Evolutionary conservation across 257 asterid species (phyloP), one percentile per base, ranked within the genome.

Genomic region (Cinchona pubescens): DNA sequence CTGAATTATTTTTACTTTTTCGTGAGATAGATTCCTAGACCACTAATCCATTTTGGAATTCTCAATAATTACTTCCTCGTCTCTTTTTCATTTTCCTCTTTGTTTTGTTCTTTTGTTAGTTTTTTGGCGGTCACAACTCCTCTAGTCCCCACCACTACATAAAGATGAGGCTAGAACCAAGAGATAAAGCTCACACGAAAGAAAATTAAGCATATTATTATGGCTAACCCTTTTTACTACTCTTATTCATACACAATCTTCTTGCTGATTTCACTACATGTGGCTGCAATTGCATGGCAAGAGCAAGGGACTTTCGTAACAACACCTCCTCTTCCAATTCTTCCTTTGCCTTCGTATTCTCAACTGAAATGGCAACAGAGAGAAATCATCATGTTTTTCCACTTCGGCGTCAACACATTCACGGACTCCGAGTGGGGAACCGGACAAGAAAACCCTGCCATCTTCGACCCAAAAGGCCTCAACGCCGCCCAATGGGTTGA

Each of bases 361-460:
- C 99, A 94, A 42, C 45, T 94, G 61, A 88, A 94, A 89, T 94
- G 99, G 99, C 99, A 94, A 58, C 96, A 90, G 75, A 82, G 97
- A 49, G 97, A 94, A 73, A 51, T 94, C 85, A 94, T 94, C 37
- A 92, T 87, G 96, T 94, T 94, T 88, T 85, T 78, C 63, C 97
- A 90, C 72, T 92, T 92, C 29, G 99, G 97, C 4, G 96, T 94
- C 83, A 94, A 92, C 67, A 92, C 98, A 14, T 94, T 92, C 90
- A 88, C 92, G 0, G 88, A 88, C 77, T 85, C 93, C 13, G 98
- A 94, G 77, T 90, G 97, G 97, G 98, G 98, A 5, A 90, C 91
- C 12, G 98, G 97, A 18, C 66, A 29, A 2, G 98, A 94, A 75
- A 85, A 81, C 76, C 97, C 98, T 37, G 16, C 83, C 0, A 69